A percentile compares a stretch with the other conserved stretches of the same genome.
phyloP scores from a whole-genome alignment of 768 basidiomycete genomes.

The Ramaria sp. region DNA sequence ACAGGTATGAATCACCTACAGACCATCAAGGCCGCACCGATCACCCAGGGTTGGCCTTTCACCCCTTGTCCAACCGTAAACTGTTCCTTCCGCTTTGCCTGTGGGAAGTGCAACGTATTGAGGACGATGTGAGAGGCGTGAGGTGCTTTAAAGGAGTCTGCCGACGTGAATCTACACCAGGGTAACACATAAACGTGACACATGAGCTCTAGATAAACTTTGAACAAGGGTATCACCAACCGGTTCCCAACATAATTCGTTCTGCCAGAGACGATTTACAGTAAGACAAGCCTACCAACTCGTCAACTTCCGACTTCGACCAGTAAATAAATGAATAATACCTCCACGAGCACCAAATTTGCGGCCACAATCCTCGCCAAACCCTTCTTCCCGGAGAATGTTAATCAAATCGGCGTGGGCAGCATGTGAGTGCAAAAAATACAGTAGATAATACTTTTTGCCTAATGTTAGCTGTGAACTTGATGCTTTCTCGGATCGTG shows the following conservation, averaged over 20 bases:
- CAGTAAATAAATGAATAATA: constrained; percentile 80
- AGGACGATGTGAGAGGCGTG: constrained; percentile 36
- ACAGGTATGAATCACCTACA: no score
- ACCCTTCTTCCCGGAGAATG: constrained; percentile 57
- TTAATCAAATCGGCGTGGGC: constrained; percentile 59
- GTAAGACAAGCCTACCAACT: constrained; percentile 38
- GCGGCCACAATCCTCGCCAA: constrained; percentile 43
- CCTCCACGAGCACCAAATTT: constrained; percentile 53
- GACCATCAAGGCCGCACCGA: constrained; percentile 29
- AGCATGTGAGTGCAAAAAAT: constrained; percentile 76
- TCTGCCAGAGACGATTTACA: constrained; percentile 20
- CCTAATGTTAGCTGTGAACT: constrained; percentile 53
- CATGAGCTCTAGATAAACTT: background rate
- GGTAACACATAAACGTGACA: background rate
- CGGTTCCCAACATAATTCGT: constrained; percentile 64
- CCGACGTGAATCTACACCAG: background rate
- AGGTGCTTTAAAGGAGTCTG: constrained; percentile 35
- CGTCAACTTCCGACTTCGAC: constrained; percentile 48
- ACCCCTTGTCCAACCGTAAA: constrained; percentile 50
- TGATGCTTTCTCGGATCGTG: constrained; percentile 11
- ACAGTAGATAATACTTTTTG: constrained; percentile 59
- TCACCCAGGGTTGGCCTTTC: constrained; percentile 59
- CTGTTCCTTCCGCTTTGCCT: constrained; percentile 41
- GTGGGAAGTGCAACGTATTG: constrained; percentile 40
- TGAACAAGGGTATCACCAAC: constrained; percentile 21